These are phyloP conservation scores for Alternaria gansuensis DNA, from an alignment of 2,329 filamentous ascomycete species.

Conservation along the genomic window DNA sequence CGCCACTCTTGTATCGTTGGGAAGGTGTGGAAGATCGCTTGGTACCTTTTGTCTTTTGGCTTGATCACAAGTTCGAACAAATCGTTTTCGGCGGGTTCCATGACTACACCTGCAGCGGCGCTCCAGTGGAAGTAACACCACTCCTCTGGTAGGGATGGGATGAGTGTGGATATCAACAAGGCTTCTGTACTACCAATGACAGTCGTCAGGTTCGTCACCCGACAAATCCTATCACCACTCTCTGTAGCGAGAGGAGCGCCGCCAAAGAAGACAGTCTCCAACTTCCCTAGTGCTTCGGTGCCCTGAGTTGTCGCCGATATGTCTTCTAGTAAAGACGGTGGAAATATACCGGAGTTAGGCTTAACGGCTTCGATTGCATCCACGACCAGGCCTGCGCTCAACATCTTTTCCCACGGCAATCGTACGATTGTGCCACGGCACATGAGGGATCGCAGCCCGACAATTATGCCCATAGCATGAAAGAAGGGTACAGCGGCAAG, in stretches of 20 bases:
- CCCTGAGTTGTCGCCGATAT: constrained; percentile 2
- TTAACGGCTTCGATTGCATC: constrained; percentile 7
- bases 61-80: constrained; percentile 11
- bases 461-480: constrained; percentile 9
- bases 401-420: constrained; percentile 3
- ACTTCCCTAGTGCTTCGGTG: constrained; percentile 1
- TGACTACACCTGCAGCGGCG: neutral
- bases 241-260: constrained; percentile 4
- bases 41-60: constrained; percentile 6
- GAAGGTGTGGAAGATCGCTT: constrained; percentile 11
- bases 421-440: constrained; percentile 2
- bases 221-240: constrained; percentile 5
- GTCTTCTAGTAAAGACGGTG: constrained; percentile 11
- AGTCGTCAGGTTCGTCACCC: neutral
- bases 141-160: neutral
- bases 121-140: constrained; percentile 11
- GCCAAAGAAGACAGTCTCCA: constrained; percentile 1
- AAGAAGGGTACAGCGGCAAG: constrained; percentile 11
- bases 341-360: constrained; percentile 2
- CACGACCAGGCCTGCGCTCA: constrained; percentile 6
- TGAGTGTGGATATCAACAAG: neutral
- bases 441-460: constrained; percentile 2
- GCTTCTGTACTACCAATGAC: constrained; percentile 12
- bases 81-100: constrained; percentile 13
- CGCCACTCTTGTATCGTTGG: constrained; percentile 12